Evolutionary conservation across 495 filamentous ascomycete species (phyloP), one percentile per base, ranked within the genome.

Genomic region (Hypoxylon subgilvum): DNA sequence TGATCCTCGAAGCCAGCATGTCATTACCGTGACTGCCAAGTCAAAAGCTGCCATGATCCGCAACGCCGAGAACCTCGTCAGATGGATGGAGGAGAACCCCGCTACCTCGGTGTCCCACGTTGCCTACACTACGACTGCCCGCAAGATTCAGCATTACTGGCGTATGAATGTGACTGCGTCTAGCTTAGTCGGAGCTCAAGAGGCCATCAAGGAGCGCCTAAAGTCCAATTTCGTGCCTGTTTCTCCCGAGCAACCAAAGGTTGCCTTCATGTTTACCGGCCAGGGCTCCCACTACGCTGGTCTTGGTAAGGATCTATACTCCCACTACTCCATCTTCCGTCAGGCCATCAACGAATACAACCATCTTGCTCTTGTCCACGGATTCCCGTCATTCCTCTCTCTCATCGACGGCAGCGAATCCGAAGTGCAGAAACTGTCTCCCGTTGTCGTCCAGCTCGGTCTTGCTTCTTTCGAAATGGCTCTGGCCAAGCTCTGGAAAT

Each of bases 401-500:
- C 75, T 93, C 7, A 77, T 96, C 22, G 81, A 86, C 42, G 86
- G 85, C 18, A 85, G 71, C 40, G 82, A 82, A 43, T 67, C 75
- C 0, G 78, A 81, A 46, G 76, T 84, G 9, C 71, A 81, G 32
- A 76, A 83, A 27, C 72, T 92, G 16, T 86, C 88, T 12, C 89
- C 91, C 2, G 80, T 90, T 18, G 81, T 90, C 17, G 84, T 89
- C 5, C 92, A 96, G 68, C 79, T 95, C 23, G 89, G 87, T 17
- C 79, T 90, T 21, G 83, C 82, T 14, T 90, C 85, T 57, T 82
- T 95, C 53, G 88, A 96, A 71, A 93, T 96, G 82, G 91, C 92
- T 3, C 77, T 95, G 43, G 86, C 89, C 17, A 85, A 84, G 41
- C 82, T 91, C 50, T 96, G 92, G 92, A 72, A 63, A 16, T 86